Evolutionary conservation across 768 basidiomycete genomes (phyloP).

Genomic region (Macrolepiota albuminosa): DNA sequence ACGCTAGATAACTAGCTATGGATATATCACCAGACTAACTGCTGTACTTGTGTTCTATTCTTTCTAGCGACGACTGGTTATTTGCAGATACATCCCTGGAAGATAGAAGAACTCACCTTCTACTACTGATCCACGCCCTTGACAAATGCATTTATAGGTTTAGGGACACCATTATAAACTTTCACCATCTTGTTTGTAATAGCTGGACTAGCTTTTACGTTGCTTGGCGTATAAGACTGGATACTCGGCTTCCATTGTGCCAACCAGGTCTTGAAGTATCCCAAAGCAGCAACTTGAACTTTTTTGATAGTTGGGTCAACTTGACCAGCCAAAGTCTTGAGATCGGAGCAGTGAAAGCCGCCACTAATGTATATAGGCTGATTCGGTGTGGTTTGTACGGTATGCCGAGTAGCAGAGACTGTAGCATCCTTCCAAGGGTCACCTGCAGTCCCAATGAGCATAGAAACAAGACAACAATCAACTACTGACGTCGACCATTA

Average conservation of each 20-base stretch:
- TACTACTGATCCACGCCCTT: constrained; percentile 20
- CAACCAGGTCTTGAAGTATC: constrained; percentile 56
- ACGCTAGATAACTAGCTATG: too few species aligned
- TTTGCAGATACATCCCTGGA: not conserved
- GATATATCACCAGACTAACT: too few species aligned
- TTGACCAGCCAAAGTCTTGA: constrained; percentile 33
- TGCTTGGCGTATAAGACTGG: not conserved
- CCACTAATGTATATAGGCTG: constrained; percentile 57
- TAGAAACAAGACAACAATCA: not conserved
- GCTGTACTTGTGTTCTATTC: not conserved
- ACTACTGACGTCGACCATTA: constrained; percentile 56
- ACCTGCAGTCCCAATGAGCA: constrained; percentile 31
- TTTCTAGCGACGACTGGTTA: not conserved
- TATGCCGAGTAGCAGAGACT: constrained; percentile 49
- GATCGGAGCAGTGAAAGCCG: constrained; percentile 68
- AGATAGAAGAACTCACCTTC: not conserved
- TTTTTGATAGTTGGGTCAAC: constrained; percentile 47
- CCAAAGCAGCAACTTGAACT: constrained; percentile 51
- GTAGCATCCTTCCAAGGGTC: constrained; percentile 74
- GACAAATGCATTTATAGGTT: constrained; percentile 33
- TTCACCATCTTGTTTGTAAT: not conserved
- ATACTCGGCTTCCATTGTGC: constrained; percentile 30
- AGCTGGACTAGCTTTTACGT: not conserved
- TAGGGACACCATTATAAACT: constrained; percentile 5
- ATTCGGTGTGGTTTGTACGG: constrained; percentile 39